Conservation (phyloP, 306 rosid species). For the Casuarina equisetifolia region DNA sequence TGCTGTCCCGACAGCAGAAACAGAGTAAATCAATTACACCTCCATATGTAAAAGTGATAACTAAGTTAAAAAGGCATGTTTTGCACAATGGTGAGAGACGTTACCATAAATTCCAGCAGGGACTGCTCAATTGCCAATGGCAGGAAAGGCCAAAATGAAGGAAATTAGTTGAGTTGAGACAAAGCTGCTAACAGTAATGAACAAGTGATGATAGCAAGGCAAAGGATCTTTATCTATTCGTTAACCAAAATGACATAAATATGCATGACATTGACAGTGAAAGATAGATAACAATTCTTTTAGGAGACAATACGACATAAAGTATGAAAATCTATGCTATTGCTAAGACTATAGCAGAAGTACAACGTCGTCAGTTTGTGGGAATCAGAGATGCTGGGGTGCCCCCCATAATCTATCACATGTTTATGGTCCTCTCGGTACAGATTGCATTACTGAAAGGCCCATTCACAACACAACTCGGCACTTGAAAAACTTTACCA, state of each 20-base stretch:
- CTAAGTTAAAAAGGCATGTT: not conserved
- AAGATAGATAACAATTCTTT: not conserved
- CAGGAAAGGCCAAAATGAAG: slow-evolving; percentile 23
- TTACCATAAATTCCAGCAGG: slow-evolving; percentile 97
- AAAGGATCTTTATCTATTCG: not conserved
- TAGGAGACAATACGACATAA: not conserved
- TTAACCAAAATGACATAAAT: not conserved
- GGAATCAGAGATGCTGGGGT: not conserved
- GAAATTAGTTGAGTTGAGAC: slow-evolving; percentile 30
- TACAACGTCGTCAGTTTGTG: not conserved
- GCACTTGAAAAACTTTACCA: not conserved
- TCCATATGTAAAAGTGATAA: not conserved
- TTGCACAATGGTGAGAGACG: slow-evolving; percentile 13
- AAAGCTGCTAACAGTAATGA: slow-evolving; percentile 9
- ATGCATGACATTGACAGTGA: not conserved
- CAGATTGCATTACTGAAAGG: not conserved
- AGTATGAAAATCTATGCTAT: not conserved
- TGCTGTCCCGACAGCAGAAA: slow-evolving; percentile 45
- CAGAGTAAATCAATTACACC: slow-evolving; percentile 21
- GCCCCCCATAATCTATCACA: not conserved
- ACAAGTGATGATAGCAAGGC: not conserved
- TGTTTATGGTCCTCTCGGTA: not conserved
- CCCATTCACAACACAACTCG: not conserved
- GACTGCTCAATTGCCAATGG: slow-evolving; percentile 45
- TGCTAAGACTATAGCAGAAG: not conserved